Evolutionary conservation across 2,329 filamentous ascomycete genomes (phyloP).

Genomic region (Cladosporium sp.): DNA sequence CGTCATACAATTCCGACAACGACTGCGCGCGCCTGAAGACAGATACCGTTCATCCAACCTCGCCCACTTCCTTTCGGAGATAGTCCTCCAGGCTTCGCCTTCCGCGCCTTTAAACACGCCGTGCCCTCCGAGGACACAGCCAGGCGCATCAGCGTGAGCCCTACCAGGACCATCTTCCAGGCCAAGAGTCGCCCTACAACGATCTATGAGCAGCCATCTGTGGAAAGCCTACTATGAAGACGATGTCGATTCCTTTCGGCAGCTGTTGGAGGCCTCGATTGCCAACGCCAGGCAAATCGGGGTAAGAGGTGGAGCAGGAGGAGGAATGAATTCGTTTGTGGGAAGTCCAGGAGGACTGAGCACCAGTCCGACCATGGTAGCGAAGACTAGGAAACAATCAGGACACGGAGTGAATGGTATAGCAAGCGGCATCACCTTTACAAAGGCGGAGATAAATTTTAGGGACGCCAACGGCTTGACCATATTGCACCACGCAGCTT

Average conservation of each 20-base stretch:
- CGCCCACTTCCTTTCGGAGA: background rate
- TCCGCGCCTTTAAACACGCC: conserved; percentile 81
- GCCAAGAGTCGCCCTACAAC: conserved; percentile 32
- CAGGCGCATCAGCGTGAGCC: conserved; percentile 68
- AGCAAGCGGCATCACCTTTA: conserved; percentile 41
- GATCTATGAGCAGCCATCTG: conserved; percentile 87
- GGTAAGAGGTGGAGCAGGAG: conserved; percentile 37
- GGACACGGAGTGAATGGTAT: conserved; percentile 1
- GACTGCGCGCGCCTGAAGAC: background rate
- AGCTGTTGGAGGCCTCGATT: conserved; percentile 72
- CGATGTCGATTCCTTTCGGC: conserved; percentile 93
- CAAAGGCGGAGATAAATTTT: conserved; percentile 71
- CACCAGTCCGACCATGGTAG: conserved; percentile 41
- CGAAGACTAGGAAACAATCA: conserved; percentile 31
- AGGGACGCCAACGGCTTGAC: conserved; percentile 80
- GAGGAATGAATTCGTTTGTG: conserved; percentile 28
- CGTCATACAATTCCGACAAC: background rate
- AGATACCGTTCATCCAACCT: background rate
- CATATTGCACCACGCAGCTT: conserved; percentile 77
- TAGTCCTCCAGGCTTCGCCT: conserved; percentile 43
- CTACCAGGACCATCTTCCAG: conserved; percentile 38
- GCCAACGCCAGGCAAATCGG: conserved; percentile 50
- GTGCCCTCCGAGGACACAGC: conserved; percentile 85
- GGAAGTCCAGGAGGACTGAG: conserved; percentile 43
- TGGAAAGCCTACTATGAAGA: conserved; percentile 97